Evolutionary conservation across 441 rosid genomes (phyloP), one percentile per base, ranked within the genome.

Genomic region (Cnidoscolus chayamansa): DNA sequence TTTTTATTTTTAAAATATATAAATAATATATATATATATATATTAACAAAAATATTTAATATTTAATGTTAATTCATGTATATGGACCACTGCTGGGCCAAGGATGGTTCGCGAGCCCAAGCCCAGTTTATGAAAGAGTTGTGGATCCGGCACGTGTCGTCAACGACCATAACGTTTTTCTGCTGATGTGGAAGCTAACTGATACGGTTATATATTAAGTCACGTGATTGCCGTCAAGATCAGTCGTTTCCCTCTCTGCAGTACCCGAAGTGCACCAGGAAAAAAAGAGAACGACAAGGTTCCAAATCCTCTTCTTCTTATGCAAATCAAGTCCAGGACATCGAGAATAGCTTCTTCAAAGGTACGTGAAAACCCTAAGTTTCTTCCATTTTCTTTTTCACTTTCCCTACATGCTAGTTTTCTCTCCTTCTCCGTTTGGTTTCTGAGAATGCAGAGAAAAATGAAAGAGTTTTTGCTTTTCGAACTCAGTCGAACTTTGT

Each of bases 101-200:
- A 30, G 0, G 13, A 50, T 6, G 47, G 54, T 35, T 17, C 30
- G 37, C 12, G 10, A 37, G 59, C 67, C 50, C 67, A 53, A 60
- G 17, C 32, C n/a, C 16, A 59, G 7, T 51, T 12, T 32, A 32
- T 5, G 4, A n/a, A 12, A 71, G 25, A 40, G 16, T 8, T 30
- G 9, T 37, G 2, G 40, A 40, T 40, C 50, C 68, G 57, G 56
- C 60, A 61, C 65, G 72, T 63, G 70, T 72, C 35, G 68, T 69
- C 56, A 76, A 82, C 81, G 76, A 76, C 81, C 70, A 63, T 78
- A 88, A 88, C 91, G 77, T 86, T 53, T 73, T 67, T 79, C 49
- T 63, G 84, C 83, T 82, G 89, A 40, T 7, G 85, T 90, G 95
- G 89, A 74, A 48, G 4, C 43, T 9, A n/a, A 11, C 64, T 17